These are phyloP conservation scores for Kalanchoe fedtschenkoi DNA, from an alignment of 164 flowering plant genomes.

Conservation along the genomic window DNA sequence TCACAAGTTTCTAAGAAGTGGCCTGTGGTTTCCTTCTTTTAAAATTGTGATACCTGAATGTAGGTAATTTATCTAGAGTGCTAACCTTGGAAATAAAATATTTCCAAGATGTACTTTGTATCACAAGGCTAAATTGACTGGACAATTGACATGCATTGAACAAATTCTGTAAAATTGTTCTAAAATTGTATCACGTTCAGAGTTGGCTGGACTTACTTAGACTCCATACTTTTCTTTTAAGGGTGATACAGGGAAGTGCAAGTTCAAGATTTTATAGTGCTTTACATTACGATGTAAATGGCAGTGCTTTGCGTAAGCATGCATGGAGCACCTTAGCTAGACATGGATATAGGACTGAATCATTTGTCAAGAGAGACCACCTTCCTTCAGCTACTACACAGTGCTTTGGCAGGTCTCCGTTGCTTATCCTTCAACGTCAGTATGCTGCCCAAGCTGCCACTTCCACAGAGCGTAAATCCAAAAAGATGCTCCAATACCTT, in stretches of 20 bases:
- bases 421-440: slow-evolving; percentile 14
- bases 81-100: background rate
- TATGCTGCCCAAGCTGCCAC: slow-evolving; percentile 29
- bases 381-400: background rate
- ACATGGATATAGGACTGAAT: background rate
- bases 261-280: background rate
- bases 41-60: background rate
- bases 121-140: background rate
- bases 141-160: background rate
- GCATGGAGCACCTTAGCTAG: background rate
- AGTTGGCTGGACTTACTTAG: background rate
- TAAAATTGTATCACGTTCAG: background rate
- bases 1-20: background rate
- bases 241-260: background rate
- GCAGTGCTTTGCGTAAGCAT: background rate
- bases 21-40: background rate
- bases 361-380: background rate
- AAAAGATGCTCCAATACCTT: slow-evolving; percentile 50
- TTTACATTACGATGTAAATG: background rate
- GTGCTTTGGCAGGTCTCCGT: background rate
- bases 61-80: background rate
- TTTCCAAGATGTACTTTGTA: background rate
- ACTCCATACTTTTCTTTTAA: background rate
- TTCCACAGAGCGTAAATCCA: slow-evolving; percentile 42
- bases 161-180: background rate